These are phyloP conservation scores for barley (Hordeum vulgare) DNA, from an alignment of 176 grass and related monocot genomes.

Conservation along the genomic window DNA sequence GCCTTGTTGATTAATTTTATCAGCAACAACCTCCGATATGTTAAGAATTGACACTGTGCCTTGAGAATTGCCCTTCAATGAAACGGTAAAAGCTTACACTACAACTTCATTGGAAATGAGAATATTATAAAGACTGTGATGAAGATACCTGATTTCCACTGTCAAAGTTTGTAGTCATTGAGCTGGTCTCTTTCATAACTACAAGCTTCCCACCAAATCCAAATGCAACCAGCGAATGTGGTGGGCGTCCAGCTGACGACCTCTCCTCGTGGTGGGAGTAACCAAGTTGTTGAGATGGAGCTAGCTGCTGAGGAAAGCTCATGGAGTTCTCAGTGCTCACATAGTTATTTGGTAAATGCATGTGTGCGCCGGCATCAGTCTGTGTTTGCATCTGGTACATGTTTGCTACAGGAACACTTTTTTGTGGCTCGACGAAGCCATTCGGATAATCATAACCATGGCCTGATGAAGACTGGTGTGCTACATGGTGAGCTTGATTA, in stretches of 20 bases:
- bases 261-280: slow-evolving; percentile 57
- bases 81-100: slow-evolving; percentile 25
- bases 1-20: slow-evolving; percentile 46
- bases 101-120: slow-evolving; percentile 9
- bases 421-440: slow-evolving; percentile 16
- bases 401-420: not conserved
- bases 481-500: slow-evolving; percentile 27
- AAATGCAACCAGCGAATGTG: slow-evolving; percentile 74
- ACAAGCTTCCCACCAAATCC: slow-evolving; percentile 86
- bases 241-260: slow-evolving; percentile 68
- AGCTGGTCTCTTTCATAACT: slow-evolving; percentile 64
- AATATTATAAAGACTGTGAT: not conserved
- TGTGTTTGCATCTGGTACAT: slow-evolving; percentile 27
- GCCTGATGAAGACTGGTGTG: slow-evolving; percentile 14
- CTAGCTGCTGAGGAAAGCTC: slow-evolving; percentile 41
- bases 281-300: slow-evolving; percentile 40
- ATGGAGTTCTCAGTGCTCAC: slow-evolving; percentile 35
- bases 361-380: slow-evolving; percentile 11
- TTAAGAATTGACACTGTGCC: slow-evolving; percentile 56
- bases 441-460: slow-evolving; percentile 30
- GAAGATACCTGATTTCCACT: slow-evolving; percentile 55
- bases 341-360: slow-evolving; percentile 40
- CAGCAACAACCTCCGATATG: slow-evolving; percentile 58
- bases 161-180: slow-evolving; percentile 41
- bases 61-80: slow-evolving; percentile 37